phyloP scores from a whole-genome alignment of 2,329 filamentous ascomycete genomes.

The Sporothrix mexicana region DNA sequence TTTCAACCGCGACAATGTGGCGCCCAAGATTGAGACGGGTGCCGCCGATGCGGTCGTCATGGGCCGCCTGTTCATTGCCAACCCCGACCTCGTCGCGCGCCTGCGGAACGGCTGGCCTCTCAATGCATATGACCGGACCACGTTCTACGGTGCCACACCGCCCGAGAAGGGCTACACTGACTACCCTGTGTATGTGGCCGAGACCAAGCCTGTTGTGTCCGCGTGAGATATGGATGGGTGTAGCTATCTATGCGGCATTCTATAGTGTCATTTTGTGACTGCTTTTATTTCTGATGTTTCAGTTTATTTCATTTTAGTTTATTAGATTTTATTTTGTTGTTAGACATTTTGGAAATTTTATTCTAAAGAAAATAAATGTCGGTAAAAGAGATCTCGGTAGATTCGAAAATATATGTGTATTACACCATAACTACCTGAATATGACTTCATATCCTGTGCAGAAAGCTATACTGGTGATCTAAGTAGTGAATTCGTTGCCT shows the following conservation, averaged over 20 bases:
- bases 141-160: conserved; percentile 49
- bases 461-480: no score
- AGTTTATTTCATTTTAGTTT: not conserved
- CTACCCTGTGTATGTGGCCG: conserved; percentile 43
- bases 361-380: not conserved
- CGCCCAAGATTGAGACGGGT: conserved; percentile 40
- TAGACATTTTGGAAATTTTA: no score
- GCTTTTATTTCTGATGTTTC: not conserved
- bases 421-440: no score
- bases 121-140: conserved; percentile 46
- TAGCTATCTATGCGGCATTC: not conserved
- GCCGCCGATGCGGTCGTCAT: conserved; percentile 46
- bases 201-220: not conserved
- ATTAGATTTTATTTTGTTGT: no score
- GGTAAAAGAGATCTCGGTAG: no score
- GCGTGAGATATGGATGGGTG: not conserved
- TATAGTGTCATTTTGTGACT: conserved; percentile 25
- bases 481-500: no score
- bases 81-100: conserved; percentile 52
- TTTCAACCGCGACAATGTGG: conserved; percentile 39
- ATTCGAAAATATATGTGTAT: no score
- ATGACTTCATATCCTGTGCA: no score
- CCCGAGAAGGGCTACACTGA: conserved; percentile 49
- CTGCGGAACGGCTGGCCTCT: conserved; percentile 47
- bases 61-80: conserved; percentile 53